Evolutionary conservation across 2,329 filamentous ascomycete species (phyloP).

Genomic region (Epichloe aotearoae): DNA sequence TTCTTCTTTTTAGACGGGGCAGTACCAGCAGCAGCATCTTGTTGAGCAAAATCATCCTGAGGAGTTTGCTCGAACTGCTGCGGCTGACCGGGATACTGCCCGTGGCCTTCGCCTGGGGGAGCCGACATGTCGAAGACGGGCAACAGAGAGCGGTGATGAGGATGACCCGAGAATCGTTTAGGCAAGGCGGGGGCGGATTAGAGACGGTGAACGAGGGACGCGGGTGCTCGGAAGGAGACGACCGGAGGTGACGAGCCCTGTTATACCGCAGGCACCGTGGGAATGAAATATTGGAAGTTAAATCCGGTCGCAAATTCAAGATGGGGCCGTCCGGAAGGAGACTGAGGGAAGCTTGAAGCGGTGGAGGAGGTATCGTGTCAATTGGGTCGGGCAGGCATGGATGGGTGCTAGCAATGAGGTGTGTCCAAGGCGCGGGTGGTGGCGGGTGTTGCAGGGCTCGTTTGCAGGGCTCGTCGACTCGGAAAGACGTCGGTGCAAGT

Average conservation of each 20-base stretch:
- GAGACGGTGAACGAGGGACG: conserved; percentile 1
- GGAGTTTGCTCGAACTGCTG: conserved; percentile 28
- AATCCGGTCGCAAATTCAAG: not conserved
- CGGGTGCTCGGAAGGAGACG: not conserved
- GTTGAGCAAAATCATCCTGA: conserved; percentile 20
- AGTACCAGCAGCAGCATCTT: conserved; percentile 21
- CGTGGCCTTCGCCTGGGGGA: conserved; percentile 42
- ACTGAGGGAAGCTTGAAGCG: conserved; percentile 3
- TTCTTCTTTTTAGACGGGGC: conserved; percentile 68
- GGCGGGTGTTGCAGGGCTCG: not conserved
- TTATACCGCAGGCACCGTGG: conserved; percentile 6
- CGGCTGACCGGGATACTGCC: conserved; percentile 31
- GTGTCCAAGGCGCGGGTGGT: not conserved
- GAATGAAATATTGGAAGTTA: not conserved
- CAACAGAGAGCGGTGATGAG: conserved; percentile 8
- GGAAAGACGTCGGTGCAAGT: no score
- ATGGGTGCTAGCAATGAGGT: not conserved
- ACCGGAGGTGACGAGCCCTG: conserved; percentile 2
- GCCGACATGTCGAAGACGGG: conserved; percentile 38
- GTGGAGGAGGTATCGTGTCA: conserved; percentile 3
- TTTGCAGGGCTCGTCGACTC: no score
- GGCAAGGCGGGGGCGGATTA: conserved; percentile 1
- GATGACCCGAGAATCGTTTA: conserved; percentile 11
- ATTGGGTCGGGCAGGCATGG: not conserved
- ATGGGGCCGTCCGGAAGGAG: conserved; percentile 5